phyloP scores from a whole-genome alignment of 495 filamentous ascomycete genomes.

The Hypomontagnella submonticulosa region DNA sequence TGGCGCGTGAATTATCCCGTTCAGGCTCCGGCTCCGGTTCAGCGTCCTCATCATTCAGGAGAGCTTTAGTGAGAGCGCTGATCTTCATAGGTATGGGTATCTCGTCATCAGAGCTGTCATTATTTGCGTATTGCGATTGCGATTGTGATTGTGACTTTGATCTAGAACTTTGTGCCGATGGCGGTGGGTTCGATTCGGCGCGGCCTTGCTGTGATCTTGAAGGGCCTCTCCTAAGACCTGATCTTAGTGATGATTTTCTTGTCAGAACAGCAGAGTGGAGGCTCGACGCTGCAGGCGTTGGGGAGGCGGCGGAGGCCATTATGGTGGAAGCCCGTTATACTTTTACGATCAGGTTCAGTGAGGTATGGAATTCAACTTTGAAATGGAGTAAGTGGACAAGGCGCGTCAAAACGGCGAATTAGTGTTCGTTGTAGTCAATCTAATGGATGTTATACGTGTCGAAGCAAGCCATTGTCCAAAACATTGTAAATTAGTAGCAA shows the following conservation, averaged over 20 bases:
- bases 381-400: conserved; percentile 18
- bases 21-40: conserved; percentile 57
- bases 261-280: conserved; percentile 50
- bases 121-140: conserved; percentile 46
- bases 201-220: conserved; percentile 50
- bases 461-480: conserved; percentile 44
- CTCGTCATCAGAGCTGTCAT: conserved; percentile 82
- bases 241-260: conserved; percentile 56
- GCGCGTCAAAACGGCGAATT: conserved; percentile 45
- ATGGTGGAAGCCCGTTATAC: conserved; percentile 20
- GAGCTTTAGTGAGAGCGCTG: conserved; percentile 80
- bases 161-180: conserved; percentile 37
- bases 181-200: conserved; percentile 52
- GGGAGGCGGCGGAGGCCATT: conserved; percentile 53
- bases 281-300: conserved; percentile 50
- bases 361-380: neutral
- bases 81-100: conserved; percentile 77
- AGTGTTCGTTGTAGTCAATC: conserved; percentile 30
- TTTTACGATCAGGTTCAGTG: conserved; percentile 13
- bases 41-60: conserved; percentile 73
- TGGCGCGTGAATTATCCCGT: conserved; percentile 69
- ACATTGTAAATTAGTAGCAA: conserved; percentile 37
- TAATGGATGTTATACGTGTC: conserved; percentile 52
- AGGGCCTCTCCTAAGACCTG: conserved; percentile 53
- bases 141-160: too few species aligned